These are phyloP conservation scores for Podospora conica DNA, from an alignment of 495 filamentous ascomycete genomes.

Conservation along the genomic window DNA sequence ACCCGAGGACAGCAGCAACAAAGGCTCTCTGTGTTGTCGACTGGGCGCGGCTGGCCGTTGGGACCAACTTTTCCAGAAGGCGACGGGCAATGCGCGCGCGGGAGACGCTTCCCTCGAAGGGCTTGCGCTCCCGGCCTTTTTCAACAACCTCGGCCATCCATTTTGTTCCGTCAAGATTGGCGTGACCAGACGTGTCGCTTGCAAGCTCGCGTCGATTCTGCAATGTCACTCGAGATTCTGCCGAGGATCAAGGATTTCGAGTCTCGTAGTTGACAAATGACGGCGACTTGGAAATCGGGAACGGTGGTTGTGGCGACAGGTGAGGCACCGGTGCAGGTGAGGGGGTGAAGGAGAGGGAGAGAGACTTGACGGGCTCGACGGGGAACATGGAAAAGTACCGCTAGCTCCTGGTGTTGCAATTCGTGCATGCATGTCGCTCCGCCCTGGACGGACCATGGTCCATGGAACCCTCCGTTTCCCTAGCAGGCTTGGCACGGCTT, in stretches of 20 bases:
- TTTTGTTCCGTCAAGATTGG: no score
- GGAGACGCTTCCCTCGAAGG: background rate
- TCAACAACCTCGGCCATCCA: background rate
- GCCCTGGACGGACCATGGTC: background rate
- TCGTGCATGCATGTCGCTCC: background rate
- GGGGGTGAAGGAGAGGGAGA: background rate
- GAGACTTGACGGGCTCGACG: no score
- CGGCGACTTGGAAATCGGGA: background rate
- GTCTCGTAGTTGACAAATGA: background rate
- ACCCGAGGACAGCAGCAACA: background rate
- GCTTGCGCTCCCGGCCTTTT: background rate
- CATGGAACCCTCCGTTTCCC: background rate
- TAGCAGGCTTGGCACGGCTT: conserved; percentile 6
- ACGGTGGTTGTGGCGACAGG: background rate
- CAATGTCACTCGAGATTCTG: background rate
- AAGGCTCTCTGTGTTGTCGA: background rate
- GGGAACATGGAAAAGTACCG: background rate
- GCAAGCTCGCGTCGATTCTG: background rate
- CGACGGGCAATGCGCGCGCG: background rate
- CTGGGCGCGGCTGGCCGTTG: background rate
- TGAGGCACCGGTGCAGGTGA: no score
- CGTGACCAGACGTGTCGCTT: background rate
- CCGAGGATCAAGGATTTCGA: background rate
- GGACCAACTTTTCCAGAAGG: background rate
- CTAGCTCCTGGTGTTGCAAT: background rate